phyloP scores from a whole-genome alignment of 495 filamentous ascomycete genomes.

The Trichoderma orchidacearum region DNA sequence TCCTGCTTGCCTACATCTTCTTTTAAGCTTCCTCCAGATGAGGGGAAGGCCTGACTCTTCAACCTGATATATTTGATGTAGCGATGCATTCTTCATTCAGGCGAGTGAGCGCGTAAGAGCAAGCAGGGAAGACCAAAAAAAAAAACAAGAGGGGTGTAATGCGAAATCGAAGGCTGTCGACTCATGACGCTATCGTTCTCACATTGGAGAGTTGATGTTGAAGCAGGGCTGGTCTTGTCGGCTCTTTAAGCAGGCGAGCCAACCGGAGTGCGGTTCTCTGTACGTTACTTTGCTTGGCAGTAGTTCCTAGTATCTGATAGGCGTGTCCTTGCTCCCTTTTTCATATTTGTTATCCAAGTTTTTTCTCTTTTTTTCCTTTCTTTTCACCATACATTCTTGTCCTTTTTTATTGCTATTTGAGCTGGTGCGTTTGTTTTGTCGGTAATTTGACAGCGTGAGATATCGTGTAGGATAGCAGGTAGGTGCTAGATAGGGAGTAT shows the following conservation, averaged over 20 bases:
- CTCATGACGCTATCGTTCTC: background rate
- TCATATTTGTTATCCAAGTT: constrained; percentile 57
- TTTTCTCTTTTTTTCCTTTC: constrained; percentile 44
- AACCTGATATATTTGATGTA: too few relatives aligned
- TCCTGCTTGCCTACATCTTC: constrained; percentile 87
- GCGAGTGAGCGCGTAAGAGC: too few relatives aligned
- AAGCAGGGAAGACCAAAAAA: too few relatives aligned
- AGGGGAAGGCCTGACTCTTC: too few relatives aligned
- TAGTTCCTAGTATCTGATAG: constrained; percentile 4
- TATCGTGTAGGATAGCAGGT: too few relatives aligned
- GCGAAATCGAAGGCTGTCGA: too few relatives aligned
- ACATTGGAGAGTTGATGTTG: background rate
- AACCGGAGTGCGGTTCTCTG: background rate
- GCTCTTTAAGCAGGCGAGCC: background rate
- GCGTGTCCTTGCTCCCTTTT: constrained; percentile 59
- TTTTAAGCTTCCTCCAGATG: constrained; percentile 41
- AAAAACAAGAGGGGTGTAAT: too few relatives aligned
- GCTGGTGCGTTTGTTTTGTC: too few relatives aligned
- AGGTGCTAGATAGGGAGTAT: too few relatives aligned
- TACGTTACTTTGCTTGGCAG: background rate
- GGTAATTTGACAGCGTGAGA: too few relatives aligned
- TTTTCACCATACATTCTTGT: background rate
- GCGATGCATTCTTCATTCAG: too few relatives aligned
- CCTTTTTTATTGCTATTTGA: background rate
- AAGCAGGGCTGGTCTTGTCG: background rate